Base-by-base conservation (phyloP, 371 early-diverging fungal genomes). In the Rhizopus sp. region DNA sequence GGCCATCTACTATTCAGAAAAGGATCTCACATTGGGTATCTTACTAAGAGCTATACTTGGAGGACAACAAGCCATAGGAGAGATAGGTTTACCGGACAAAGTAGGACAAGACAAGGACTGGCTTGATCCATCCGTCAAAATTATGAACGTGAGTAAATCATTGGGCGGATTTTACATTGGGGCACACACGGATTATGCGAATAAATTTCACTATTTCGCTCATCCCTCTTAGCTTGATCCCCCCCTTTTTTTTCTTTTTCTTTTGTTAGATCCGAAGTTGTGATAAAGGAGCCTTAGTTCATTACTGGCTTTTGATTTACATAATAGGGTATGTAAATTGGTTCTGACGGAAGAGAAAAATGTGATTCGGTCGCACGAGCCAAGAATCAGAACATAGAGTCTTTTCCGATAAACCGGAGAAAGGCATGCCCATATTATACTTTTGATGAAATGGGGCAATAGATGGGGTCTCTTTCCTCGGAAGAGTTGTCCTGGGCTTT, bases 121-220 rank as follows among this genome's bases (percentile, higher is more conserved):
- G 59, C 37, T 73, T 15, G 68, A 73, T 53, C 57, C 69, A 3
- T 62, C 62, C 7, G 75, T 78, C 9, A 45, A 23, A n/a, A 17
- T 60, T 2, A 49, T 78, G 5, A 72, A 78, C 55, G 75, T 69
- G 0, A 69, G 73, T 41, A 38, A 46, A 17, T 73, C 71, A 0
- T 50, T 78, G 29, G 78, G 78, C 17, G 73, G 75, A 2, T 75
- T 61, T 29, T 78, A 77, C 57, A 49, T 77, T 4, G 69, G 72
- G 7, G 69, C 78, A 29, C 78, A 78, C 48, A 75, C 75, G 2
- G 75, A 78, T 55, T 77, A 74, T 62, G 74, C 74, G 1, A 42
- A 74, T 17, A 77, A 77, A 44, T 77, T 77, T 45, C 77, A 77
- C 47, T 77, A 67, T 40, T 72, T 75, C 61, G 62, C 69, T 16